Percentiles rank a stretch among this genome's conserved stretches.
Conservation (phyloP, 2,329 filamentous ascomycete genomes). For the Scedosporium minutisporum region DNA sequence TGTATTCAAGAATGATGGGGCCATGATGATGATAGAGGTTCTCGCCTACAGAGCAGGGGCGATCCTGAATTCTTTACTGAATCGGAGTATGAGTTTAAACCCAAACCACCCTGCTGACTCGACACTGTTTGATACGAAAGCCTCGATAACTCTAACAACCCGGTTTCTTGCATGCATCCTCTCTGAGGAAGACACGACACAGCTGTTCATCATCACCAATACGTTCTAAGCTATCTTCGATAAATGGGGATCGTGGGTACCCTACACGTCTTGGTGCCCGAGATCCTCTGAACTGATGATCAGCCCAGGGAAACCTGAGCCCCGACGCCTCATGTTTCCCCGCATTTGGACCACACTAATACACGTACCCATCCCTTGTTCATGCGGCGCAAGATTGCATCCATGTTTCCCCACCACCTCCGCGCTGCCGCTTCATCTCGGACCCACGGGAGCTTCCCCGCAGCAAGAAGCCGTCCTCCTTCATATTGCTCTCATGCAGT, state of each 20-base stretch:
- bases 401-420: neutral
- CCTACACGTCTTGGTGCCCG: too few species aligned
- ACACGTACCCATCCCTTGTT: neutral
- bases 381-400: neutral
- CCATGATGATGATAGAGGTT: too few species aligned
- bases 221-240: too few species aligned
- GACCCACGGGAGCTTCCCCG: neutral
- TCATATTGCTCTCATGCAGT: neutral
- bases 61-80: too few species aligned
- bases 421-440: neutral
- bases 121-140: neutral
- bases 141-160: neutral
- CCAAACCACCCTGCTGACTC: neutral
- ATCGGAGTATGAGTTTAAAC: neutral
- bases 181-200: neutral
- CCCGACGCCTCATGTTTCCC: too few species aligned
- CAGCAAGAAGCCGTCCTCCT: neutral
- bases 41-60: too few species aligned
- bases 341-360: too few species aligned
- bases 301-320: too few species aligned
- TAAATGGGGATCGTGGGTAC: too few species aligned
- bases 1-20: too few species aligned
- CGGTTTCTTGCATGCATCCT: neutral
- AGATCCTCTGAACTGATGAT: too few species aligned
- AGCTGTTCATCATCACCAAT: too few species aligned